Evolutionary conservation across 2,329 filamentous ascomycete genomes (phyloP).

Genomic region (Neonectria magnoliae): DNA sequence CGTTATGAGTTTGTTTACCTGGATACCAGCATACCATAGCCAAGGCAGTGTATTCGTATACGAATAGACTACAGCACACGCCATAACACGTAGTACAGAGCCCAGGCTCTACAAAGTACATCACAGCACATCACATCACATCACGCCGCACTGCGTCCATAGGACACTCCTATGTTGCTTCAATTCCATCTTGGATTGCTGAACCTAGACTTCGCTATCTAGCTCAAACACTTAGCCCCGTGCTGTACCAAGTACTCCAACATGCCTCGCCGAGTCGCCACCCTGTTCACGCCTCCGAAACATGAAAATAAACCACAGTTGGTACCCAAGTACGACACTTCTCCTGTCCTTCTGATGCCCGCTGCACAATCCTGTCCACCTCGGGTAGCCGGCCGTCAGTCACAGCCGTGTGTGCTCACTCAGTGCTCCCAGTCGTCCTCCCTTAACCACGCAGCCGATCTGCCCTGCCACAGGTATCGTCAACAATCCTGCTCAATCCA

Average conservation of each 20-base stretch:
- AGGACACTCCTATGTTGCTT: not conserved
- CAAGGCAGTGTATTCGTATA: not conserved
- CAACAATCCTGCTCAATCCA: conserved; percentile 8
- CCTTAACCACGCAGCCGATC: not conserved
- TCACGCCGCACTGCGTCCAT: not conserved
- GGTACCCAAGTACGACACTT: conserved; percentile 12
- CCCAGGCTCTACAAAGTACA: not conserved
- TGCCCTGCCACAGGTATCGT: conserved; percentile 2
- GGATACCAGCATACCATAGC: not conserved
- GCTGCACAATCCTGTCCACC: not conserved
- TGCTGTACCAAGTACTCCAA: not conserved
- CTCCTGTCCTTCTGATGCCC: not conserved
- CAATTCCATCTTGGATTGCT: conserved; percentile 9
- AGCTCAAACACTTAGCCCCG: conserved; percentile 1
- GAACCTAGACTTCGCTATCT: not conserved
- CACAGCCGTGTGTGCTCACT: conserved; percentile 3
- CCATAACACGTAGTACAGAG: not conserved
- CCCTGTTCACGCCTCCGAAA: not conserved
- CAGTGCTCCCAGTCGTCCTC: not conserved
- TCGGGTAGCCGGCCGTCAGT: not conserved
- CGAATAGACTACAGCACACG: not conserved
- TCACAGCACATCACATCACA: not conserved
- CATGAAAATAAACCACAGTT: conserved; percentile 12
- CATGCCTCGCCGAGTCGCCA: not conserved
- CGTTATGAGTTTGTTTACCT: not conserved